Evolutionary conservation across 179 eudicot genomes (phyloP), one percentile per base, ranked within the genome.

Genomic region (Amaranthus tricolor): DNA sequence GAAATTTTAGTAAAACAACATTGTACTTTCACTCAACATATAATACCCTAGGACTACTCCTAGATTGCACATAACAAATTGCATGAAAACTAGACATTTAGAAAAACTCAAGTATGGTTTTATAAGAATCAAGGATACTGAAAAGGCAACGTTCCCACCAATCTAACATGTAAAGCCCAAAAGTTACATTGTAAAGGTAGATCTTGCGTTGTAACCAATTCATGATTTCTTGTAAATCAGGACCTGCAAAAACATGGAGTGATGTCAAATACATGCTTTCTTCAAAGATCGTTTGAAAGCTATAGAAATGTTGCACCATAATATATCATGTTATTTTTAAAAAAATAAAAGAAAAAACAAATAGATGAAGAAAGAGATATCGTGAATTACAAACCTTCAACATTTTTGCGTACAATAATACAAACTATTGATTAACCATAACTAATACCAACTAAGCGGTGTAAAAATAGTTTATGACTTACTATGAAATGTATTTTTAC

Each of bases 71-170:
- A 60, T 44, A 15, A 21, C 9, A 20, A 6, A 61, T 50, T 0
- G 73, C 60, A 47, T 14, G 15, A 44, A 20, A 68, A 14, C 17
- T 14, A 45, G 0, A 16, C 48, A 0, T n/a, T 9, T 6, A 6
- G 17, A 15, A 78, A 47, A 62, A 7, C 21, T 45, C 21, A 6
- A 65, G 31, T 17, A 52, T 24, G 19, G 68, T 68, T 3, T 17
- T 2, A 15, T 47, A 54, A 57, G 43, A 47, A 74, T 62, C 51
- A 78, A 91, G 98, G 98, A 93, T 93, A 93, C 98, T 93, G 84
- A 93, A 91, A 53, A 93, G 93, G 77, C 68, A 87, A 53, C 98
- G 90, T 87, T 93, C 98, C 98, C 98, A 93, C 90, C 96, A 90
- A 84, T 93, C 98, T 19, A 93, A 74, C 98, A 91, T 91, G 86